phyloP scores from a whole-genome alignment of 345 rosid genomes.

The Aquilaria malaccensis region DNA sequence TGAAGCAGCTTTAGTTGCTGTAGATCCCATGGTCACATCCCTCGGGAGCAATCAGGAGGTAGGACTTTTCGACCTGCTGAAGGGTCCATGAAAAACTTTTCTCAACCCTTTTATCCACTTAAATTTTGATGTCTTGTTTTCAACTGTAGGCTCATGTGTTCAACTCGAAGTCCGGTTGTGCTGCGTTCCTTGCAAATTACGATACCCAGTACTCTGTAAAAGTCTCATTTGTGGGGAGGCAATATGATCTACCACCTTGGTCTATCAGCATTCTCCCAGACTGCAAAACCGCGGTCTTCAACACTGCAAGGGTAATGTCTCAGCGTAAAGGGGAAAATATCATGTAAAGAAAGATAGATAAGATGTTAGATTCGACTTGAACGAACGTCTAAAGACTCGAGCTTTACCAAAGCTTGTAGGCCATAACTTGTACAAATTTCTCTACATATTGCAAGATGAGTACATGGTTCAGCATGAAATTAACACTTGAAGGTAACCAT shows the following conservation, averaged over 20 bases:
- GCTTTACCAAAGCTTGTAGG: not conserved
- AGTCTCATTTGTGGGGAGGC: constrained; percentile 49
- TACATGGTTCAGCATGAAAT: not conserved
- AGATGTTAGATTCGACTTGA: too few species aligned
- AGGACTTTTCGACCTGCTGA: not conserved
- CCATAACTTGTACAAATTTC: too few species aligned
- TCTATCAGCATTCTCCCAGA: constrained; percentile 89
- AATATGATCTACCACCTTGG: constrained; percentile 81
- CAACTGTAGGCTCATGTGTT: constrained; percentile 62
- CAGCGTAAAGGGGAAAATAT: constrained; percentile 1
- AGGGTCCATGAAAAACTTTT: not conserved
- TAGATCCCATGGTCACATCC: constrained; percentile 39
- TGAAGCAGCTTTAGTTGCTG: constrained; percentile 78
- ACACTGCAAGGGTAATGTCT: constrained; percentile 65
- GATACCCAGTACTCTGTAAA: constrained; percentile 38
- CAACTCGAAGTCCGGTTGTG: constrained; percentile 48
- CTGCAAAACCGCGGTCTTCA: constrained; percentile 69
- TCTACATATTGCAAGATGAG: too few species aligned
- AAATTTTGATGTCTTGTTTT: not conserved
- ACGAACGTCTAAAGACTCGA: constrained; percentile 8
- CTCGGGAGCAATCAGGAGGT: constrained; percentile 85
- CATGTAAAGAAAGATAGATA: not conserved
- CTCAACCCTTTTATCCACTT: not conserved
- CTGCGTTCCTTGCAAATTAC: constrained; percentile 85
- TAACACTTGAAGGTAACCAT: not conserved